A percentile compares a stretch with the other conserved stretches of the same genome.
Conservation (phyloP, 2,329 filamentous ascomycete species). For the Penicillium sp. region DNA sequence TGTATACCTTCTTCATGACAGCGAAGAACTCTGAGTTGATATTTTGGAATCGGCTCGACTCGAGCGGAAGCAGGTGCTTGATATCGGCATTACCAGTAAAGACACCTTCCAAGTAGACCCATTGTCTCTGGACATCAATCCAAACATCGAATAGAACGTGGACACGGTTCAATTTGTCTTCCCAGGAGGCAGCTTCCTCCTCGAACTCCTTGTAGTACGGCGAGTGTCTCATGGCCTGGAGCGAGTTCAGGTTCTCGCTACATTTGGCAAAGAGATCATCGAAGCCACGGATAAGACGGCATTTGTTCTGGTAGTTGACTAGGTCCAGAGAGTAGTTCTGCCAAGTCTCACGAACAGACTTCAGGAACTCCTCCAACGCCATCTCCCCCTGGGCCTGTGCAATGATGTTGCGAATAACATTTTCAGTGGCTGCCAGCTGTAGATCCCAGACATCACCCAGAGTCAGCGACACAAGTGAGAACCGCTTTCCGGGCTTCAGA, state of each 20-base stretch:
- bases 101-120: constrained; percentile 98
- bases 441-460: constrained; percentile 99
- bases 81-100: constrained; percentile 99
- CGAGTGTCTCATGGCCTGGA: constrained; percentile 98
- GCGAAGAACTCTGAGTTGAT: constrained; percentile 98
- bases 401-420: constrained; percentile 86
- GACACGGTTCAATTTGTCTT: constrained; percentile 95
- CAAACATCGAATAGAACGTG: constrained; percentile 98
- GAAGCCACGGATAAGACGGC: constrained; percentile 93
- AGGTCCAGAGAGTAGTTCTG: constrained; percentile 90
- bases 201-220: constrained; percentile 99
- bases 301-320: constrained; percentile 97
- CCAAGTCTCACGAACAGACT: constrained; percentile 95
- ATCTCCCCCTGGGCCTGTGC: constrained; percentile 95
- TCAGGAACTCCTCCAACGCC: constrained; percentile 95
- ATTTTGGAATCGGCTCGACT: constrained; percentile 95
- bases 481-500: constrained; percentile 85
- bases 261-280: constrained; percentile 98
- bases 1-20: constrained; percentile 99
- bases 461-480: constrained; percentile 89
- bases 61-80: constrained; percentile 92
- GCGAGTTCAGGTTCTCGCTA: constrained; percentile 93
- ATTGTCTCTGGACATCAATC: constrained; percentile 99
- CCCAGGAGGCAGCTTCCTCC: constrained; percentile 93
- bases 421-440: constrained; percentile 80